These are phyloP conservation scores for Paraleonurus japonicus DNA, from an alignment of 257 asterid species.

Conservation along the genomic window DNA sequence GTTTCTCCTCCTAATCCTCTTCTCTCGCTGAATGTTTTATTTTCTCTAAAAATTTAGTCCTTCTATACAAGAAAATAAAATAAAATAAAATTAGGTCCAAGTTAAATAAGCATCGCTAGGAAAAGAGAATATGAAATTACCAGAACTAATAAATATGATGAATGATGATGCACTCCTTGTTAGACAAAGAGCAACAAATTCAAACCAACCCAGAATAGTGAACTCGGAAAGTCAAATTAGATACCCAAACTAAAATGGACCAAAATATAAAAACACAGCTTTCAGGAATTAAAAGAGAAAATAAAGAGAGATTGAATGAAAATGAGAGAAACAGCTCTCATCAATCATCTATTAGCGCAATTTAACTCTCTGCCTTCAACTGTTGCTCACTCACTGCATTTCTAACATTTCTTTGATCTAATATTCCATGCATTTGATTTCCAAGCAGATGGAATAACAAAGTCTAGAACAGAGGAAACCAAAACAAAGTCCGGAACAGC, in stretches of 20 bases:
- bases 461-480: neutral
- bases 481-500: neutral
- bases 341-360: neutral
- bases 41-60: neutral
- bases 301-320: neutral
- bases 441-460: neutral
- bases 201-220: neutral
- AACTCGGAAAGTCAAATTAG: neutral
- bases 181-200: neutral
- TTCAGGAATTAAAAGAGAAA: neutral
- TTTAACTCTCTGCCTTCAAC: neutral
- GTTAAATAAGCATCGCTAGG: neutral
- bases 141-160: neutral
- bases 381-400: neutral
- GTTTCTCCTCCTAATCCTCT: neutral
- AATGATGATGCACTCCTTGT: neutral
- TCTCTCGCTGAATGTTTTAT: neutral
- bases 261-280: neutral
- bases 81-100: neutral
- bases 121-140: neutral
- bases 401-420: neutral
- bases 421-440: conserved; percentile 13
- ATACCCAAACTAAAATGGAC: neutral
- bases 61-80: conserved; percentile 8
- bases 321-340: neutral